phyloP scores from a whole-genome alignment of 1,284 basidiomycete species.

The Chalciporus sp. region DNA sequence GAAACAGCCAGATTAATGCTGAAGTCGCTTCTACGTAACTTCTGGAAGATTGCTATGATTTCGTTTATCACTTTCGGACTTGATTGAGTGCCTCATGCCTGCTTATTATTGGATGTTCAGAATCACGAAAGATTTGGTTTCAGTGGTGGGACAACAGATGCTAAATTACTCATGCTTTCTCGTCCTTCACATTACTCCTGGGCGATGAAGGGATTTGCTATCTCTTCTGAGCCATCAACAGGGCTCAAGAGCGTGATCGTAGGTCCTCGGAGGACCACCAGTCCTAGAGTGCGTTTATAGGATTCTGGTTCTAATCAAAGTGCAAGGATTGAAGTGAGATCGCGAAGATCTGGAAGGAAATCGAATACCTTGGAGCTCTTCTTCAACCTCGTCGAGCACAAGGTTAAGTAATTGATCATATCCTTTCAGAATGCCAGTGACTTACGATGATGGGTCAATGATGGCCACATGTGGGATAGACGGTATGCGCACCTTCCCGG shows the following conservation, averaged over 20 bases:
- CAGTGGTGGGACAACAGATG: neutral
- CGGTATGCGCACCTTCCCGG: constrained; percentile 72
- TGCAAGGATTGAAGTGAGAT: constrained; percentile 13
- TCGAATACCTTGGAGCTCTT: constrained; percentile 66
- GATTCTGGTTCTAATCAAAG: constrained; percentile 59
- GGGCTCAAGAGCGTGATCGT: constrained; percentile 92
- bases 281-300: constrained; percentile 71
- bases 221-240: constrained; percentile 90
- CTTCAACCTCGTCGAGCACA: constrained; percentile 88
- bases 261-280: constrained; percentile 89
- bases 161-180: neutral
- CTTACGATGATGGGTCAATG: constrained; percentile 45
- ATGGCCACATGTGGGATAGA: neutral
- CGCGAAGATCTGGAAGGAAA: constrained; percentile 14
- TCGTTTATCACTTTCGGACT: neutral
- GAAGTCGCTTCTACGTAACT: neutral
- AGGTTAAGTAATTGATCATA: constrained; percentile 97
- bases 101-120: neutral
- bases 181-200: constrained; percentile 41
- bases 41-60: neutral
- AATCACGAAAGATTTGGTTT: neutral
- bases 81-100: neutral
- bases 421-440: constrained; percentile 91
- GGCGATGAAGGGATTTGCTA: constrained; percentile 78
- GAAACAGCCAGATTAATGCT: neutral